Conservation (phyloP, 2,329 filamentous ascomycete genomes). For the Trichothecium sympodiale region DNA sequence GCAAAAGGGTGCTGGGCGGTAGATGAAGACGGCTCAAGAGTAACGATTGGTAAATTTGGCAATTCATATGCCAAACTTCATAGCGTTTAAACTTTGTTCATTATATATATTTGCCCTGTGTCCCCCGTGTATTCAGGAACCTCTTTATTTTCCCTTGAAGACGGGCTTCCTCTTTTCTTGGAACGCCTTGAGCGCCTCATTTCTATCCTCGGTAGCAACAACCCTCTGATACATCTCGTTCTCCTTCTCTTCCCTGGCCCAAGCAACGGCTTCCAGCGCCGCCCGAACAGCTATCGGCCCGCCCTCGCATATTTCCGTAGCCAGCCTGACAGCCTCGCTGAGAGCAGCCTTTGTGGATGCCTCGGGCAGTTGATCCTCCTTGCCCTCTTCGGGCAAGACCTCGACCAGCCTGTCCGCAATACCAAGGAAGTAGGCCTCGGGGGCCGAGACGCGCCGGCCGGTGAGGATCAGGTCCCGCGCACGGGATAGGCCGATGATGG, state of each 20-base stretch:
- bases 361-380: slow-evolving; percentile 35
- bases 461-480: slow-evolving; percentile 89
- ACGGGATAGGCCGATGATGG: slow-evolving; percentile 65
- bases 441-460: slow-evolving; percentile 68
- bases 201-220: slow-evolving; percentile 70
- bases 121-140: no score
- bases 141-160: slow-evolving; percentile 43
- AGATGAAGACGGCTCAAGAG: no score
- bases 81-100: no score
- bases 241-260: slow-evolving; percentile 67
- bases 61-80: no score
- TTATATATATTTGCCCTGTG: no score
- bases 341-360: slow-evolving; percentile 56
- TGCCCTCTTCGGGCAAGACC: slow-evolving; percentile 46
- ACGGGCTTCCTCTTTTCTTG: slow-evolving; percentile 49
- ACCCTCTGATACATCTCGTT: slow-evolving; percentile 79
- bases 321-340: slow-evolving; percentile 66
- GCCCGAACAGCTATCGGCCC: slow-evolving; percentile 75
- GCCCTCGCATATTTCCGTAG: slow-evolving; percentile 78
- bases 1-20: no score
- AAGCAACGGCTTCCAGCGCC: slow-evolving; percentile 66
- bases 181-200: slow-evolving; percentile 84
- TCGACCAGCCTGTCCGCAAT: slow-evolving; percentile 86
- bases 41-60: no score
- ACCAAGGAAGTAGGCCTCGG: slow-evolving; percentile 86